These are phyloP conservation scores for Sodiomyces alkalinus DNA, from an alignment of 2,329 filamentous ascomycete species.

Conservation along the genomic window DNA sequence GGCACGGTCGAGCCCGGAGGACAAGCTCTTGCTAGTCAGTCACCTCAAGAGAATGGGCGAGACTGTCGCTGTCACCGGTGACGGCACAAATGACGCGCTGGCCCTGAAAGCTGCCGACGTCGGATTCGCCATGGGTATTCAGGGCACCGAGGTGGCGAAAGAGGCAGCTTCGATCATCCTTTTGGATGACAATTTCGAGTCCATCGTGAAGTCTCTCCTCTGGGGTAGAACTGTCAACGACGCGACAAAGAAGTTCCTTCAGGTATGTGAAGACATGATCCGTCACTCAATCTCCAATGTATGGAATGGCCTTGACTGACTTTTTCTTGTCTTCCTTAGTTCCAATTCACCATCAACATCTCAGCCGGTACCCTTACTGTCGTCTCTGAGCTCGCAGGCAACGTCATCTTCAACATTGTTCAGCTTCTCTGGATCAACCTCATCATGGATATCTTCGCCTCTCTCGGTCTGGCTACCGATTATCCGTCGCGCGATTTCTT, in stretches of 20 bases:
- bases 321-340: conserved; percentile 15
- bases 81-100: conserved; percentile 47
- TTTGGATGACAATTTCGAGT: conserved; percentile 44
- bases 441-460: conserved; percentile 45
- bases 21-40: conserved; percentile 47
- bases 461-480: conserved; percentile 30
- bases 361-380: conserved; percentile 44
- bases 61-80: conserved; percentile 42
- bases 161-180: conserved; percentile 48
- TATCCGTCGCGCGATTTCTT: conserved; percentile 19
- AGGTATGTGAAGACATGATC: conserved; percentile 25
- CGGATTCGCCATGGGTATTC: conserved; percentile 47
- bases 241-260: conserved; percentile 47
- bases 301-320: background rate
- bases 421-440: conserved; percentile 47
- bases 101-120: conserved; percentile 46
- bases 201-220: conserved; percentile 44
- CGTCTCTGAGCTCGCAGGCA: conserved; percentile 32
- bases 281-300: background rate
- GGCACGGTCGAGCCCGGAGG: conserved; percentile 50
- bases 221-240: conserved; percentile 51
- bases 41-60: conserved; percentile 47
- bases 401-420: conserved; percentile 39
- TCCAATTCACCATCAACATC: conserved; percentile 47
- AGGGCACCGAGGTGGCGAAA: conserved; percentile 47